A percentile compares a stretch with the other conserved stretches of the same genome.
phyloP scores from a whole-genome alignment of 139 green algal genomes.

The Eudorina sp. region DNA sequence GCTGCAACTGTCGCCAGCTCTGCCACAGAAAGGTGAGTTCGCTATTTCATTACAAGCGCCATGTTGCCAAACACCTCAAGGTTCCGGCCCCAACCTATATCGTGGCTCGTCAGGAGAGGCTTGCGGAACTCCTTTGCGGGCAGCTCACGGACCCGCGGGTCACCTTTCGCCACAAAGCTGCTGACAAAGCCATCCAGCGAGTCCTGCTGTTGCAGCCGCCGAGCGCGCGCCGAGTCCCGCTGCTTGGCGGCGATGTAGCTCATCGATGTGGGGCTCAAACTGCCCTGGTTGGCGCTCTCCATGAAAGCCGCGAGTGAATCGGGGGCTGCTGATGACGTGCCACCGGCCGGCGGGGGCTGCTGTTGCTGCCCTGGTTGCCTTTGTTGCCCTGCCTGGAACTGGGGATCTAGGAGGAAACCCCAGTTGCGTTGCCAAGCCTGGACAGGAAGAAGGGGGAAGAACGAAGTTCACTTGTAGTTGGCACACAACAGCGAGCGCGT shows the following conservation, averaged over 20 bases:
- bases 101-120: neutral
- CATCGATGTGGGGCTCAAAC: neutral
- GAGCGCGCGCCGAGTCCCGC: constrained; percentile 15
- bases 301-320: constrained; percentile 34
- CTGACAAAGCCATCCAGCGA: constrained; percentile 27
- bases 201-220: neutral
- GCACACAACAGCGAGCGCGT: neutral
- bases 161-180: neutral
- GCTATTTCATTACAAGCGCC: constrained; percentile 1
- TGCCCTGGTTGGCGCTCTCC: neutral
- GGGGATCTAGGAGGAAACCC: constrained; percentile 20
- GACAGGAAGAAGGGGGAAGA: neutral
- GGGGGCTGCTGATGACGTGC: neutral
- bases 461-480: too few species aligned
- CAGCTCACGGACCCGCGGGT: neutral
- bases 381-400: neutral
- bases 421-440: constrained; percentile 44
- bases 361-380: neutral
- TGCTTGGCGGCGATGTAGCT: constrained; percentile 9
- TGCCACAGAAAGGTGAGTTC: neutral
- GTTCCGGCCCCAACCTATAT: constrained; percentile 34
- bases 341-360: neutral
- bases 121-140: constrained; percentile 30
- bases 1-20: too few species aligned
- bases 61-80: constrained; percentile 38